Percentiles rank a stretch among this genome's conserved stretches.
phyloP scores from a whole-genome alignment of 139 green algal species.

The Monoraphidium neglectum region DNA sequence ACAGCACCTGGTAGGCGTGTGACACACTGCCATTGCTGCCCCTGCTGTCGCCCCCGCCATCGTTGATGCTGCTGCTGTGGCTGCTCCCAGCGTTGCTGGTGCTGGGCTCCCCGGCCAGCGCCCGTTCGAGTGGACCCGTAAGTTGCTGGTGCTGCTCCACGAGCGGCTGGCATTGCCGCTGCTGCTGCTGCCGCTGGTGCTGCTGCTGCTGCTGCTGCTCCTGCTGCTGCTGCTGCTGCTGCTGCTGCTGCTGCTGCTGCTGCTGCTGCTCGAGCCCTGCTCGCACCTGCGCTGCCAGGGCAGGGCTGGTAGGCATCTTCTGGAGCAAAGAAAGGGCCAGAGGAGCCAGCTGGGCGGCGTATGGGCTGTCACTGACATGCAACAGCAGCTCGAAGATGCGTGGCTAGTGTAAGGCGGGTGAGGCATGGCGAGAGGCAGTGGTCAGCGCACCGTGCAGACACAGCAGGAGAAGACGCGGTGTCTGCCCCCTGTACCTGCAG shows the following conservation, averaged over 20 bases:
- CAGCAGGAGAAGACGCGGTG: too few species aligned
- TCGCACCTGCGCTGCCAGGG: conserved; percentile 28
- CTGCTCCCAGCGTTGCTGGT: too few species aligned
- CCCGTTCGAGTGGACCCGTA: not conserved
- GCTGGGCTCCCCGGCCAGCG: not conserved
- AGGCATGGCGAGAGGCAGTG: too few species aligned
- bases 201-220: not conserved
- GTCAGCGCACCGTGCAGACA: too few species aligned
- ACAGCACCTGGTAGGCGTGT: conserved; percentile 44
- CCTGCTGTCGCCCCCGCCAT: too few species aligned
- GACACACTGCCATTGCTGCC: not conserved
- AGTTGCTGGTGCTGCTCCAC: too few species aligned
- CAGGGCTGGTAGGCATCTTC: conserved; percentile 60
- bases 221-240: not conserved
- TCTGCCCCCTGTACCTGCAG: too few species aligned
- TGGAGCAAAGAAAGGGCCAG: conserved; percentile 50
- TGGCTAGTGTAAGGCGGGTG: too few species aligned
- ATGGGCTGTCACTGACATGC: conserved; percentile 47
- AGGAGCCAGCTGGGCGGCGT: not conserved
- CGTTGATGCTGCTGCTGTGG: too few species aligned
- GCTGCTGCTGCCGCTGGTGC: not conserved
- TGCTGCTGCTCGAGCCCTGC: conserved; percentile 26
- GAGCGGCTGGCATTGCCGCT: not conserved
- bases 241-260: conserved; percentile 5
- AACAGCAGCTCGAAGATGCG: conserved; percentile 40